Percentiles rank a stretch among this genome's conserved stretches.
Evolutionary conservation across 176 grass and related monocot genomes (phyloP).

Genomic region (Aegilops umbellulata): DNA sequence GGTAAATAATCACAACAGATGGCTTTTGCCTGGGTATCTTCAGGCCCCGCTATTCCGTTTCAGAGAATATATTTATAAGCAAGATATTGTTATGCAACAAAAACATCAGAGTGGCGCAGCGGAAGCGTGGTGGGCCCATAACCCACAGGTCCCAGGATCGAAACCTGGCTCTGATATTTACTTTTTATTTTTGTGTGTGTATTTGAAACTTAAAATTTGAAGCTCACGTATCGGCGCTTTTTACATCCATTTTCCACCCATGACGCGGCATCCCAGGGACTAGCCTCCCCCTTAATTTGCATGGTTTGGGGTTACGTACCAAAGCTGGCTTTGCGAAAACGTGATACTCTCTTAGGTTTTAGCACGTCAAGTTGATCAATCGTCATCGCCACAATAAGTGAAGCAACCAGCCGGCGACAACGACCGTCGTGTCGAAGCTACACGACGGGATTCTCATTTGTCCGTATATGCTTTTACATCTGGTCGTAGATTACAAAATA

Average conservation of each 20-base stretch:
- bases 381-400: background rate
- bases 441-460: background rate
- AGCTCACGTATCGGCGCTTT: too few relatives aligned
- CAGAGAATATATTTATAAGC: too few relatives aligned
- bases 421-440: background rate
- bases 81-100: too few relatives aligned
- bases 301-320: background rate
- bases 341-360: too few relatives aligned
- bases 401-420: background rate
- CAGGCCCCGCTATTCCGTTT: too few relatives aligned
- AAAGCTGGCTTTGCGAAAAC: background rate
- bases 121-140: constrained; percentile 97
- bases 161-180: constrained; percentile 76
- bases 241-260: too few relatives aligned
- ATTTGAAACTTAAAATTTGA: background rate
- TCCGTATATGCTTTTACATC: too few relatives aligned
- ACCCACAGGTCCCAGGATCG: constrained; percentile 81
- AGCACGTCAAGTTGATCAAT: background rate
- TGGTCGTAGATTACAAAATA: too few relatives aligned
- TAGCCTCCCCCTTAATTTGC: background rate
- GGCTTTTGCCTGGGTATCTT: too few relatives aligned
- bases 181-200: background rate
- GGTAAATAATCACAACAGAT: too few relatives aligned
- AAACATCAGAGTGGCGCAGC: constrained; percentile 77
- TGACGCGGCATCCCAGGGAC: too few relatives aligned